Base-by-base conservation (phyloP, 2,329 filamentous ascomycete species). In the Curvularia hawaiiensis region DNA sequence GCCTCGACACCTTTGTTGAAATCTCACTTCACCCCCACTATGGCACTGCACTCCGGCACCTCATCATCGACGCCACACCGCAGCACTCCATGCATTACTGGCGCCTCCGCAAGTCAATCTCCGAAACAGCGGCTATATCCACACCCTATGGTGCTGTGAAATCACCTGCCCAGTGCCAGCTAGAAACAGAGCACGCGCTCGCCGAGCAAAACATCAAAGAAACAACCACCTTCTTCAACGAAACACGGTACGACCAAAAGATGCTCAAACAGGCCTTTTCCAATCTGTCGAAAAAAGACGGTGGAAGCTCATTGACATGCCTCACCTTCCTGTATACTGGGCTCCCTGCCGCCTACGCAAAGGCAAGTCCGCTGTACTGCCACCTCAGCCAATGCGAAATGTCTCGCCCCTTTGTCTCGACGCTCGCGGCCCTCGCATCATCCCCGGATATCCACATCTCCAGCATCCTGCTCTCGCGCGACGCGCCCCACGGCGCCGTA, bases 61-160 rank as follows among this genome's bases (percentile, higher is more conserved):
- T 73, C 7, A 50, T 65, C 35, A 63, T 74, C 16, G 67, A 73
- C 43, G 66, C 70, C 2, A 73, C 72, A 7, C 72, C 72, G 0
- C 43, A 56, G 9, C 58, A 68, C 41, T 64, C 68, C 0, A 67
- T 70, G 9, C 40, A 35, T 12, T 48, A 71, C 3, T 73, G 70
- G 71, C 56, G 64, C 28, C 45, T 66, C 20, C 56, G 56, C 22
- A 60, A 58, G 31, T 50, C 46, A n/a, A 49, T 54, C 5, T 46
- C 52, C 16, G 60, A 65, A 22, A 58, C 52, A 7, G 41, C 52
- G 4, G 40, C 47, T 18, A 52, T 61, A 33, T 18, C 45, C 10
- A 56, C 48, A 11, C 33, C 48, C 1, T 47, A 56, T 10, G 48
- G 45, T 2, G 30, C 47, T 2, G 40, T 41, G 1, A 41, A 52